Percentiles rank a stretch among this genome's conserved stretches.
Evolutionary conservation across 768 basidiomycete genomes (phyloP).

Genomic region (Lentinus brumalis): DNA sequence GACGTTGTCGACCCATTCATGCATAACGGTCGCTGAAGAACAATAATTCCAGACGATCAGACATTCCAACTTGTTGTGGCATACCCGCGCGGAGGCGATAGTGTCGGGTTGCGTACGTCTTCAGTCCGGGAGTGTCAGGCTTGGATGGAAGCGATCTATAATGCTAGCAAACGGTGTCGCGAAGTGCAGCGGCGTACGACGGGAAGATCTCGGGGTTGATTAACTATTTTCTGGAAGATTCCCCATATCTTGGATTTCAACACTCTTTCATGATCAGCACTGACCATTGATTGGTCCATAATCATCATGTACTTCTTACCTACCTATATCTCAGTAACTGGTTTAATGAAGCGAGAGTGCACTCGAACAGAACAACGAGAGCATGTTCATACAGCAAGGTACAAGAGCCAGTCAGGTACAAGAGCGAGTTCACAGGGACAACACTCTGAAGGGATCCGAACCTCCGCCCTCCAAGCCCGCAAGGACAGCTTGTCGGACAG

Average conservation of each 20-base stretch:
- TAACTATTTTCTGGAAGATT: slow-evolving; percentile 58
- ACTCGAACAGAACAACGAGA: too few species aligned
- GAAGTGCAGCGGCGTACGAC: slow-evolving; percentile 46
- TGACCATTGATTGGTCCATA: too few species aligned
- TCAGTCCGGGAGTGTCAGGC: slow-evolving; percentile 60
- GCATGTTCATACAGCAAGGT: too few species aligned
- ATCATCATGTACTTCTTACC: too few species aligned
- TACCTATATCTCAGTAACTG: too few species aligned
- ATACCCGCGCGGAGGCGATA: slow-evolving; percentile 22
- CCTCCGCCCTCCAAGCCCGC: slow-evolving; percentile 73
- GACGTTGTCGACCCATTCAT: background rate
- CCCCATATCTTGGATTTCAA: slow-evolving; percentile 23
- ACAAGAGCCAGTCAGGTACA: too few species aligned
- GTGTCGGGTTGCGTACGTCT: slow-evolving; percentile 37
- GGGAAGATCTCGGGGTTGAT: slow-evolving; percentile 10
- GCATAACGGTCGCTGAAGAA: background rate
- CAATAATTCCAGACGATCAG: slow-evolving; percentile 54
- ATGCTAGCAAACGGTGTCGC: slow-evolving; percentile 45
- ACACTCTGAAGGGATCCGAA: slow-evolving; percentile 70
- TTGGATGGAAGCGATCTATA: slow-evolving; percentile 49
- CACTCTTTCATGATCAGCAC: too few species aligned
- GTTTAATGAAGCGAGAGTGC: too few species aligned
- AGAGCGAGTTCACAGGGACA: slow-evolving; percentile 9
- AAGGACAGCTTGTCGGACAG: slow-evolving; percentile 71
- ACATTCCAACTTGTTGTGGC: slow-evolving; percentile 44